Conservation (phyloP, 352 stramenopile species). For the Aphanomyces stellatus region DNA sequence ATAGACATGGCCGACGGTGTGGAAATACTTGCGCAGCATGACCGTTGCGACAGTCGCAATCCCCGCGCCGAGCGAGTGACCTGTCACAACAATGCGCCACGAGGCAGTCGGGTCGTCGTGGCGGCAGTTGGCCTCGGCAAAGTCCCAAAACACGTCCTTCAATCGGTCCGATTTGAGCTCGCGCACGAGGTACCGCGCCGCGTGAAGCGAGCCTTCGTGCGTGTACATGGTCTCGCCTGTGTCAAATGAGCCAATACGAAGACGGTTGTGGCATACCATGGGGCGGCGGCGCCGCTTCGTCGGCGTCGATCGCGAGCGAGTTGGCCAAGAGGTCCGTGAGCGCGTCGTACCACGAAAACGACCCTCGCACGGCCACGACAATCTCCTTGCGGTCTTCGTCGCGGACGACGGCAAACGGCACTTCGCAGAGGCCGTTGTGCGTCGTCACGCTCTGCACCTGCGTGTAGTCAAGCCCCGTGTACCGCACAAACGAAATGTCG, state of each 20-base stretch:
- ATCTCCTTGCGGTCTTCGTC: conserved; percentile 50
- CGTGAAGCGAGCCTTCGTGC: conserved; percentile 59
- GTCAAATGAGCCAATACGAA: conserved; percentile 20
- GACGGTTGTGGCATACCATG: too few species aligned
- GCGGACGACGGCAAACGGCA: conserved; percentile 65
- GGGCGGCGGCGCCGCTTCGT: conserved; percentile 37
- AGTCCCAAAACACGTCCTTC: conserved; percentile 57
- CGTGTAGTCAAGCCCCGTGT: conserved; percentile 46
- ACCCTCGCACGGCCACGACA: conserved; percentile 64
- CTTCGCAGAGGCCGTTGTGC: conserved; percentile 69
- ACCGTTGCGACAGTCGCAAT: conserved; percentile 58
- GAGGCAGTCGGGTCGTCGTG: not conserved
- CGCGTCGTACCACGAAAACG: conserved; percentile 72
- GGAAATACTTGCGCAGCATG: conserved; percentile 49
- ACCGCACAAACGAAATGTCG: conserved; percentile 54
- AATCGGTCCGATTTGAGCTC: conserved; percentile 26
- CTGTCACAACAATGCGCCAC: conserved; percentile 69
- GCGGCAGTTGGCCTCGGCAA: conserved; percentile 41
- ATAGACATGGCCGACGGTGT: conserved; percentile 51
- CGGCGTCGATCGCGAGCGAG: conserved; percentile 46
- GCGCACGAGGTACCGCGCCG: not conserved
- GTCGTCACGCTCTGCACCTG: conserved; percentile 66
- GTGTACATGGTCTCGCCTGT: conserved; percentile 22
- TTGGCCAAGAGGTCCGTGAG: conserved; percentile 60
- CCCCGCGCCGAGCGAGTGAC: conserved; percentile 73